phyloP scores from a whole-genome alignment of 345 rosid genomes.

The Brassica juncea region DNA sequence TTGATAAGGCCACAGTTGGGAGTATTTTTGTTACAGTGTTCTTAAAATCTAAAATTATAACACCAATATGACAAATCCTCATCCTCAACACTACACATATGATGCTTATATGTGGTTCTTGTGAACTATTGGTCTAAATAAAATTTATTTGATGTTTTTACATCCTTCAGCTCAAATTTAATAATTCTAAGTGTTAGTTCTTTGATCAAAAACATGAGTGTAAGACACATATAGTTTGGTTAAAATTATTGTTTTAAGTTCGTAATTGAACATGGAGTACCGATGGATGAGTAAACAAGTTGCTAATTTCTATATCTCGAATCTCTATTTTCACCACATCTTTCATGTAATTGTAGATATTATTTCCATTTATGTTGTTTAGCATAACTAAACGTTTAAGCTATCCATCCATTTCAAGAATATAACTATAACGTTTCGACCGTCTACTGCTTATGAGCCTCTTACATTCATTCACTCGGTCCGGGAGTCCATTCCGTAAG shows the following conservation, averaged over 20 bases:
- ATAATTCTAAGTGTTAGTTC: background rate
- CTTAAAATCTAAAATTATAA: background rate
- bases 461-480: too few relatives aligned
- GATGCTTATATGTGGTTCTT: background rate
- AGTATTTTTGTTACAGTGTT: background rate
- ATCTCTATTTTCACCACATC: background rate
- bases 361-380: background rate
- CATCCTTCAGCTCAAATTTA: background rate
- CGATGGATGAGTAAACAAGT: background rate
- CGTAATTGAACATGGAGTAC: background rate
- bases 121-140: background rate
- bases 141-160: background rate
- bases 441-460: too few relatives aligned
- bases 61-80: background rate
- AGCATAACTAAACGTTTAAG: background rate
- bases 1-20: background rate
- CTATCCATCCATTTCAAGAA: background rate
- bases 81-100: background rate
- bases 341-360: background rate
- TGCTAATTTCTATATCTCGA: background rate
- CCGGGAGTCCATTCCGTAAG: too few relatives aligned
- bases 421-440: background rate
- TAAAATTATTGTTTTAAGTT: background rate
- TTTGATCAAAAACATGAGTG: background rate
- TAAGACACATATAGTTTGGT: background rate